Base-by-base conservation (phyloP, 306 rosid genomes). In the Neltuma alba region DNA sequence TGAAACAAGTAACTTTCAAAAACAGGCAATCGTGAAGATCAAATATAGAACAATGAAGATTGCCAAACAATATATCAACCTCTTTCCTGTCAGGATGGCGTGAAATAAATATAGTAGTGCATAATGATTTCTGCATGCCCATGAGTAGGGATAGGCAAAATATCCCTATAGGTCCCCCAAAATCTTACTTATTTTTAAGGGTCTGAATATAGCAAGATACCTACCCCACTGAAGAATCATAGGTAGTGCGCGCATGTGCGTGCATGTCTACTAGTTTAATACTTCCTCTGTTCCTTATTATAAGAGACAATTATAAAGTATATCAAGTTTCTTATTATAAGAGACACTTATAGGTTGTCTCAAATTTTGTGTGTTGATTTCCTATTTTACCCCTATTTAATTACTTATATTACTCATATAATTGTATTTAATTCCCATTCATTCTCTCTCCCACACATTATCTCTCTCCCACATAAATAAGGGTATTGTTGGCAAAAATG, bases 31-130 rank as follows among this genome's bases (percentile, higher is more conserved):
- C 74, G 63, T 45, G 72, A 52, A 74, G 36, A 67, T 9, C 80
- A 83, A 83, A 72, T 34, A 28, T 48, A 33, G 44, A 68, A 69
- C 44, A 73, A 69, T 25, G 45, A 66, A 34, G 50, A 45, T 47
- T 76, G 42, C 13, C 9, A 58, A 68, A 57, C 68, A 44, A 58
- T 62, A 64, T 48, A 67, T 70, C 75, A 62, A 70, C 42, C 48
- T 37, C 76, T 34, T 62, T 74, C 55, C 57, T n/a, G 20, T 38
- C 33, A 44, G 27, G 27, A 20, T 33, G 4, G 47, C 71, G 18
- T 25, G 41, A 9, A 65, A 65, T 65, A 16, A 37, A 52, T 7
- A n/a, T 12, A 28, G 1, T 20, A 36, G 45, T n/a, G 41, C 71
- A 65, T 25, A 61, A 63, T 63, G 20, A 63, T 7, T 63, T 63